These are phyloP conservation scores for Apiospora arundinis DNA, from an alignment of 2,329 filamentous ascomycete species.

Conservation along the genomic window DNA sequence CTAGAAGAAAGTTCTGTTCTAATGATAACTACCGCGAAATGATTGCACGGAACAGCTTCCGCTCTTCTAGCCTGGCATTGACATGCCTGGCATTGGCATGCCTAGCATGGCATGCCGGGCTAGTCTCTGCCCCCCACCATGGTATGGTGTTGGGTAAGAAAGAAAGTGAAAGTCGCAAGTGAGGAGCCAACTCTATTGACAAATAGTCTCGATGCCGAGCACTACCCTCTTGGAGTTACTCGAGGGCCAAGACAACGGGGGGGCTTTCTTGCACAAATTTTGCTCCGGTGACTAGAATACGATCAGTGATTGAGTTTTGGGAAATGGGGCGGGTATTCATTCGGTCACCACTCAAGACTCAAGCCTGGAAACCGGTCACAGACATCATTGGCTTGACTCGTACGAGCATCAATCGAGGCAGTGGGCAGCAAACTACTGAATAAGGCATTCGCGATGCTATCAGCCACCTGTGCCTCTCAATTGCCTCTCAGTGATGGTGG, in stretches of 20 bases:
- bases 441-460: neutral
- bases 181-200: constrained; percentile 13
- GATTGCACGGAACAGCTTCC: constrained; percentile 13
- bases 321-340: neutral
- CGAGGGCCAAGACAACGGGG: neutral
- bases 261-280: neutral
- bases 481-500: neutral
- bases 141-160: neutral
- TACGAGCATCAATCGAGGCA: constrained; percentile 11
- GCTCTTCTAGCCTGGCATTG: neutral
- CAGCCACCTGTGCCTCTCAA: neutral
- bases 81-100: too few relatives aligned
- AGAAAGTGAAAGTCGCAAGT: neutral
- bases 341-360: neutral
- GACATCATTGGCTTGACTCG: constrained; percentile 11
- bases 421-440: neutral
- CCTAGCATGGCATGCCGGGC: neutral
- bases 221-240: neutral
- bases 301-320: neutral
- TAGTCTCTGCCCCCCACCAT: neutral
- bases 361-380: neutral
- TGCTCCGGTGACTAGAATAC: neutral
- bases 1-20: constrained; percentile 1
- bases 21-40: constrained; percentile 16
- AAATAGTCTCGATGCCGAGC: constrained; percentile 7